phyloP scores from a whole-genome alignment of 768 basidiomycete genomes.

The Suillus brevipes region DNA sequence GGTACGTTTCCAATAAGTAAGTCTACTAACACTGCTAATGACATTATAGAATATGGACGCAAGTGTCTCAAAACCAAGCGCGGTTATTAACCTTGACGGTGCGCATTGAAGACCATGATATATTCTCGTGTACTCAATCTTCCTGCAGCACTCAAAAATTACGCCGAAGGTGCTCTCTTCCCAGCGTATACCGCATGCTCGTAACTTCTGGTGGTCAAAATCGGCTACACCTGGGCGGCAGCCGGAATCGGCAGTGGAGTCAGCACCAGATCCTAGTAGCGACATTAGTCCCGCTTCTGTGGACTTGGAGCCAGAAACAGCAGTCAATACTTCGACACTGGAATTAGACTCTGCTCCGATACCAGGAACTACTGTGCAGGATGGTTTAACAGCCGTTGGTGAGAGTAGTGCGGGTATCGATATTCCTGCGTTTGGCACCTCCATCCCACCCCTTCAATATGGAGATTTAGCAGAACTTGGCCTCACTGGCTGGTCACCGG shows the following conservation, averaged over 20 bases:
- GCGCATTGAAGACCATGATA: slow-evolving; percentile 10
- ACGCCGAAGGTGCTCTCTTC: slow-evolving; percentile 7
- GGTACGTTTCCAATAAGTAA: slow-evolving; percentile 14
- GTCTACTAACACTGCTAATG: slow-evolving; percentile 13
- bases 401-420: slow-evolving; percentile 8
- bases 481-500: slow-evolving; percentile 60
- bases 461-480: slow-evolving; percentile 75
- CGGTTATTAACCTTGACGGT: slow-evolving; percentile 21
- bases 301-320: slow-evolving; percentile 1
- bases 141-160: slow-evolving; percentile 12
- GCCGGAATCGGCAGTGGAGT: slow-evolving; percentile 8
- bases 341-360: not conserved
- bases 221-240: slow-evolving; percentile 9
- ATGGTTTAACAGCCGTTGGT: not conserved
- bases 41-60: slow-evolving; percentile 18
- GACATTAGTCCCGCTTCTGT: not conserved
- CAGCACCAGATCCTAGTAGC: not conserved
- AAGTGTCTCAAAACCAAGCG: slow-evolving; percentile 13
- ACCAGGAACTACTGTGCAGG: slow-evolving; percentile 1
- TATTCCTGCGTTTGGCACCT: slow-evolving; percentile 24
- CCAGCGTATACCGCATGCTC: slow-evolving; percentile 18
- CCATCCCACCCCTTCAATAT: slow-evolving; percentile 56
- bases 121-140: slow-evolving; percentile 4
- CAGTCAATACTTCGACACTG: not conserved
- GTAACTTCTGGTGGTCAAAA: slow-evolving; percentile 37